These are phyloP conservation scores for Passalora sequoiae DNA, from an alignment of 2,329 filamentous ascomycete species.

Conservation along the genomic window DNA sequence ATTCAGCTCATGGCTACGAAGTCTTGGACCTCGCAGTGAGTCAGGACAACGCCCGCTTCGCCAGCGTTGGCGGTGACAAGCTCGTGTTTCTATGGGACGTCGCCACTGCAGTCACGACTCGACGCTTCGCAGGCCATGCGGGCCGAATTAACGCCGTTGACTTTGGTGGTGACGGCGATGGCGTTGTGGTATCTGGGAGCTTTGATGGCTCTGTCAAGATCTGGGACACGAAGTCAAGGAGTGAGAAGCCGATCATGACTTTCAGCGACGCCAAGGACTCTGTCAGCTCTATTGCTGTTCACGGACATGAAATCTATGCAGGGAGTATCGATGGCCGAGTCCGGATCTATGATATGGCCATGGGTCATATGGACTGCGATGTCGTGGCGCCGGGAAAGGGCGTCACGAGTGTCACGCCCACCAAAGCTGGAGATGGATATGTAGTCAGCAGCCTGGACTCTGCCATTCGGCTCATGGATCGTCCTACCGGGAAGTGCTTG, in stretches of 20 bases:
- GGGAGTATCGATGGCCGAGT: conserved; percentile 83
- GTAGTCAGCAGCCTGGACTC: conserved; percentile 73
- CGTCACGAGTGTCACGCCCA: conserved; percentile 71
- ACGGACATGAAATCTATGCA: conserved; percentile 54
- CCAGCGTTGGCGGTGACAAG: conserved; percentile 83
- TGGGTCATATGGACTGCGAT: conserved; percentile 66
- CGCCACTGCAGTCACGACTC: conserved; percentile 66
- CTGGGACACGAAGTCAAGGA: conserved; percentile 61
- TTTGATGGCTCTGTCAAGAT: conserved; percentile 71
- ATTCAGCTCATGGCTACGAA: conserved; percentile 85
- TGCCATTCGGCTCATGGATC: conserved; percentile 74
- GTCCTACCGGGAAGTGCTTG: conserved; percentile 65
- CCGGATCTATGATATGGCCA: conserved; percentile 74
- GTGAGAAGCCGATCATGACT: conserved; percentile 63
- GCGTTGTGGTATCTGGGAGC: conserved; percentile 62
- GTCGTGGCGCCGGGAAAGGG: conserved; percentile 48
- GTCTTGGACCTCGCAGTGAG: conserved; percentile 74
- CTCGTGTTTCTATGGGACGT: conserved; percentile 95
- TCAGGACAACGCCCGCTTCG: conserved; percentile 75
- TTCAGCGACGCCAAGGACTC: conserved; percentile 69
- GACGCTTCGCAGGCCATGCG: conserved; percentile 62
- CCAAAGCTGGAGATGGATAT: conserved; percentile 67
- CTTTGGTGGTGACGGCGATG: conserved; percentile 70
- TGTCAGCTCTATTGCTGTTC: conserved; percentile 45
- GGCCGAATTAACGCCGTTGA: conserved; percentile 73